phyloP scores from a whole-genome alignment of 2,329 filamentous ascomycete genomes.

The Fusarium pseudocircinatum region DNA sequence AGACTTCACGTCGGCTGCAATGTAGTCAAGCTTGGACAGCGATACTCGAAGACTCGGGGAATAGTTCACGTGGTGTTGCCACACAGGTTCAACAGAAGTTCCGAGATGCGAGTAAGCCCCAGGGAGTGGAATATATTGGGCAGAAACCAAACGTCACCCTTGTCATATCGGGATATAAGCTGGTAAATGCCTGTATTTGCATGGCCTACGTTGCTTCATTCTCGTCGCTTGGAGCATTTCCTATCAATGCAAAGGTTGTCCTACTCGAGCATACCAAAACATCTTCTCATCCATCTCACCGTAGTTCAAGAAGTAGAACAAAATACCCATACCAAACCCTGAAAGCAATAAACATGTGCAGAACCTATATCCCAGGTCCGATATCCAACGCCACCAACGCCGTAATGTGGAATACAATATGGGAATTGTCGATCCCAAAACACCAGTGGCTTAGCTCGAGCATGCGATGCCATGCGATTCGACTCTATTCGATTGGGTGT shows the following conservation, averaged over 20 bases:
- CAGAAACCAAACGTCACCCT: neutral
- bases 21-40: neutral
- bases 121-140: neutral
- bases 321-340: neutral
- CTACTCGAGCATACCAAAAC: neutral
- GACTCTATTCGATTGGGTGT: neutral
- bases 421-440: neutral
- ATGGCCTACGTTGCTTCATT: neutral
- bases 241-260: neutral
- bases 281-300: neutral
- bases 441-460: neutral
- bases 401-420: constrained; percentile 35
- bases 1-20: neutral
- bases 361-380: constrained; percentile 31
- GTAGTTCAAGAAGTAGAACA: neutral
- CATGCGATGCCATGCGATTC: constrained; percentile 10
- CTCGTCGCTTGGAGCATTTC: neutral
- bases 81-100: neutral
- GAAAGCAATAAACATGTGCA: constrained; percentile 18
- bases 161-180: neutral
- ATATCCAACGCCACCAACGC: constrained; percentile 36
- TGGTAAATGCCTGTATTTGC: neutral
- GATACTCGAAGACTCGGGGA: neutral
- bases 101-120: neutral
- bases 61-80: neutral